Evolutionary conservation across 129 eudicot species (phyloP), one percentile per base, ranked within the genome.

Genomic region (Artemisia argyi): DNA sequence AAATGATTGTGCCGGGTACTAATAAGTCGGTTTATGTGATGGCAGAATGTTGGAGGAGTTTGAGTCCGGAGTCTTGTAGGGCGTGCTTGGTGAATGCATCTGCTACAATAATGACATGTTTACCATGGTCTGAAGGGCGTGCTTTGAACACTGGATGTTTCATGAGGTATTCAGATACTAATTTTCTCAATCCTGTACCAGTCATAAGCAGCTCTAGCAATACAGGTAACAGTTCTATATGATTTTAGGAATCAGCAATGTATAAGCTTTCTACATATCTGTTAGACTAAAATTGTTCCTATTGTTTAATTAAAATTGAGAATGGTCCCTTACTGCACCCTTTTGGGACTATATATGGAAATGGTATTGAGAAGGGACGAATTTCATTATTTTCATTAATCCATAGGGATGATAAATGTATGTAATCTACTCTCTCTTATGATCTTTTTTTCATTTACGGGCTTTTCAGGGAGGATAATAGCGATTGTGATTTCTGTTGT

Each of bases 1-100:
- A 79, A 56, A 44, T 79, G 67, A 28, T 26, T 16, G 85, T 55
- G 58, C 1, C 76, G 15, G 55, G 82, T 61, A 17, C n/a, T 10
- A 84, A 85, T 53, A 80, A 66, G 28, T 78, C 88, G 15, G 78
- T 77, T 1, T 89, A 82, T 78, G 89, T 82, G 51, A 26, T 90
- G 75, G 96, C 94, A 1, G 73, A 90, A 46, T 90, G 96, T 58
- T 90, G 96, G 96, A 85, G 73, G 73, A 83, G 89, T 7, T 16
- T 90, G 76, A 85, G 65, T 22, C 82, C 74, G 3, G 73, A 76
- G 22, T 66, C 85, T 52, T 56, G 61, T 56, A 56, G 61, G 61
- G 28, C 85, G 11, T 90, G 96, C 61, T 69, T 90, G 81, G 83
- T 73, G 78, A 87, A 85, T 68, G 93, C 93, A 1, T 85, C 88